Evolutionary conservation across 331 rosid genomes (phyloP), one percentile per base, ranked within the genome.

Genomic region (Saraca asoca): DNA sequence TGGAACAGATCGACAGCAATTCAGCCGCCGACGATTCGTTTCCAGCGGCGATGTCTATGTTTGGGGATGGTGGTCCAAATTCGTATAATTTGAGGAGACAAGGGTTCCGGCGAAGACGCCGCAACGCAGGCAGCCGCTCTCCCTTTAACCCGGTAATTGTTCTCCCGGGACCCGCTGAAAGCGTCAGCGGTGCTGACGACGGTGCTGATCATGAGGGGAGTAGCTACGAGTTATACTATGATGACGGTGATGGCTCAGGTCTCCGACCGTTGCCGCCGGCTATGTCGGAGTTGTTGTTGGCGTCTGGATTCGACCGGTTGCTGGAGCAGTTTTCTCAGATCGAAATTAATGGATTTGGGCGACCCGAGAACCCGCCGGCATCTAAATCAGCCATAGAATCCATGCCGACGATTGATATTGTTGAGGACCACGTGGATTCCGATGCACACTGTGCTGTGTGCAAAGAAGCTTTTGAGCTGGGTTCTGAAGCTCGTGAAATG

Each of bases 361-460:
- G 85, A 33, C 38, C 82, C 12, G 98, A 85, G 73, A 93, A 92
- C 11, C 95, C 88, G 29, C 95, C 95, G 15, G 96, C 96, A 5
- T 82, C 96, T 2, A 92, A 89, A 62, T 77, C 87, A 11, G 94
- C 96, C 39, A 78, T 89, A 7, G 96, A 86, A 55, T 89, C 98
- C 10, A 84, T 93, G 87, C 94, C 98, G 35, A 87, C 84, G 29
- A 55, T 93, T 13, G 79, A 84, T 71, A 93, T 93, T 73, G 76
- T 37, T 6, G 75, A 75, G 1, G 57, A 37, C 7, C 87, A 87
- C 16, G 79, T 92, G 13, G 78, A 66, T 14, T 39, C 75, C 5
- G 96, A 93, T 35, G 72, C 85, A 9, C 88, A 85, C 90, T 93
- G 98, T 42, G 95, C 96, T 0, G 89, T 93, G 0, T 93, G 98